Base-by-base conservation (phyloP, 345 rosid species). In the Psidium friedrichsthalianum region DNA sequence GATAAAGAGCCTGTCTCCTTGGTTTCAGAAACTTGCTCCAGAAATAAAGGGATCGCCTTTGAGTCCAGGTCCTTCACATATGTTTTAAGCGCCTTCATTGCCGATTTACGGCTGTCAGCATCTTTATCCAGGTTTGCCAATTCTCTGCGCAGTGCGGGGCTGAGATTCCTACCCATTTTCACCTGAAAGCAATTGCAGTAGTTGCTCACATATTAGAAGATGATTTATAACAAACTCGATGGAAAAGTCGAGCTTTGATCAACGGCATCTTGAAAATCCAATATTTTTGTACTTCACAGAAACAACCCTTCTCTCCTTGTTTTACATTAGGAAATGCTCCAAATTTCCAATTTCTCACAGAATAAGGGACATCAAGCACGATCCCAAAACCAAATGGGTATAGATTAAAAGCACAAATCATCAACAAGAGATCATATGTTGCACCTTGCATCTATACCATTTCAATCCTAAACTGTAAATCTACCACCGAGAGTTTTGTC, bases 71-170 rank as follows among this genome's bases (percentile, higher is more conserved):
- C 95, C 89, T 91, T 98, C 88, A 98, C 97, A 88, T 94, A 94
- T 8, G 93, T 92, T 88, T 94, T 94, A 87, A 98, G 86, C 40
- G 97, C 98, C 64, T 89, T 91, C 98, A 98, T 94, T 61, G 99
- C 95, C 44, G 94, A 90, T 91, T 91, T 95, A 83, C 92, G 92
- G 64, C 94, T 92, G 27, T 92, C 95, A 32, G 94, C 93, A 89
- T 94, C 99, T 90, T 92, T 95, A 85, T 95, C 98, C 82, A 98
- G 96, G 90, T 96, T 98, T 22, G 90, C 95, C 88, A 98, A 84
- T 88, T 96, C 98, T 87, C 88, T 89, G 56, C 91, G 91, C 87
- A 98, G 89, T 12, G 92, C 88, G 2, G 99, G 93, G 87, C 93
- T 94, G 40, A 96, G 92, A 93, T 87, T 87, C 76, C 83, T 83